Evolutionary conservation across 2,329 filamentous ascomycete species (phyloP), one percentile per base, ranked within the genome.

Genomic region (Metarhizium robertsii): DNA sequence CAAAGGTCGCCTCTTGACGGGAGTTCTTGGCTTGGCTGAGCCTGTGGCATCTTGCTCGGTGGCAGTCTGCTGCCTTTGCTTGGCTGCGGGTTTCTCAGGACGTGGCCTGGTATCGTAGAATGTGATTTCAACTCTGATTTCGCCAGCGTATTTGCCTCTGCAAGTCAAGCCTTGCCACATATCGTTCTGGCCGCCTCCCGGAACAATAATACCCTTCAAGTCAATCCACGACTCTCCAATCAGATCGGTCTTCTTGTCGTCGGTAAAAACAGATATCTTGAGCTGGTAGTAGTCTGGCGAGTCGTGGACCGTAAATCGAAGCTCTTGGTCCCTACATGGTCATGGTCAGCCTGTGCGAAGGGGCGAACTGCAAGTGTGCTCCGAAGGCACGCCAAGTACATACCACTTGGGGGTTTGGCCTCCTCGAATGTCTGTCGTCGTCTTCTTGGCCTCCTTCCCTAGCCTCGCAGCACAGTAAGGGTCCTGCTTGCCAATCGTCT

Each of bases 401-500:
- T 82, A 96, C 94, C 94, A 99, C 80, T 83, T 86, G 7, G 94
- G 94, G 43, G 94, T 97, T 73, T 99, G 94, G 46, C 94, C 94
- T 60, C 94, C 94, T 67, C 94, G 82, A 64, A 92, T 85, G 71
- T 99, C 94, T 4, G 92, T 96, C 45, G 87, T 87, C 2, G 94
- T 99, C 79, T 96, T 96, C 76, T 95, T 95, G 50, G 94, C 94
- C 73, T 97, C 92, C 71, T 99, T 99, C 38, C 92, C 94, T 49
- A 99, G 75, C 54, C 94, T 81, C 36, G 91, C 92, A 42, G 94
- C 94, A 72, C 92, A 96, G 72, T 97, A 99, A 0, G 94, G 92
- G 69, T 97, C 92, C 75, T 99, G 94, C 74, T 99, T 99, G 55
- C 94, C 94, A 78, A 99, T 96, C 6, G 91, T 94, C 77, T 95